Evolutionary conservation across 2,329 filamentous ascomycete species (phyloP).

Genomic region (Albifimbria verrucaria): DNA sequence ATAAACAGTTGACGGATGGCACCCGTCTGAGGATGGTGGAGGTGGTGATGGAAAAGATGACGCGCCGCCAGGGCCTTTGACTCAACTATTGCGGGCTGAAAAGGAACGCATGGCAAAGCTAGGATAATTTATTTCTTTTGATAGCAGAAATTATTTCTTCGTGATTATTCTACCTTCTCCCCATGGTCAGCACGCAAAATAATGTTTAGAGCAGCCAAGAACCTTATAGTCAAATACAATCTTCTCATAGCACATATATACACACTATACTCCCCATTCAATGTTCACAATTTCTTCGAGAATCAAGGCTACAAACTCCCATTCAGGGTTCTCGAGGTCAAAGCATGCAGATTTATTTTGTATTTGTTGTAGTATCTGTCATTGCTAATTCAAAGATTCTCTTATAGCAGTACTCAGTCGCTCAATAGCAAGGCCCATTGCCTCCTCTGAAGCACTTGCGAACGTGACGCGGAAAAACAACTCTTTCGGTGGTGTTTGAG

Average conservation of each 20-base stretch:
- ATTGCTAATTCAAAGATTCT: not conserved
- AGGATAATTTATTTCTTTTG: too few relatives aligned
- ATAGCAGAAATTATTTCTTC: not conserved
- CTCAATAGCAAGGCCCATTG: not conserved
- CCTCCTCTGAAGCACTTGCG: not conserved
- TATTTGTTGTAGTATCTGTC: not conserved
- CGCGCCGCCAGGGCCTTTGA: constrained; percentile 19
- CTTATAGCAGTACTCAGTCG: not conserved
- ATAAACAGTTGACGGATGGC: constrained; percentile 12
- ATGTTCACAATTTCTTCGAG: too few relatives aligned
- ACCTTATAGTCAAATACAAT: too few relatives aligned
- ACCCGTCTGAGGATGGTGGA: constrained; percentile 29
- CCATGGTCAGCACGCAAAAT: too few relatives aligned
- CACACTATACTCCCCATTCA: too few relatives aligned
- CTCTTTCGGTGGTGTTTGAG: not conserved
- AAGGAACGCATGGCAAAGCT: not conserved
- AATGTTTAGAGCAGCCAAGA: not conserved
- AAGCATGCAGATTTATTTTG: too few relatives aligned
- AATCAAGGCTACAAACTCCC: too few relatives aligned
- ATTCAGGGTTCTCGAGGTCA: too few relatives aligned
- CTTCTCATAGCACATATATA: too few relatives aligned
- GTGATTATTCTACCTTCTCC: too few relatives aligned
- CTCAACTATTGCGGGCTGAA: constrained; percentile 11
- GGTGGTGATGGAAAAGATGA: constrained; percentile 28
- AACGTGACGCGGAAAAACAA: not conserved